These are phyloP conservation scores for Monosporascus sp. DNA, from an alignment of 2,329 filamentous ascomycete genomes.

Conservation along the genomic window DNA sequence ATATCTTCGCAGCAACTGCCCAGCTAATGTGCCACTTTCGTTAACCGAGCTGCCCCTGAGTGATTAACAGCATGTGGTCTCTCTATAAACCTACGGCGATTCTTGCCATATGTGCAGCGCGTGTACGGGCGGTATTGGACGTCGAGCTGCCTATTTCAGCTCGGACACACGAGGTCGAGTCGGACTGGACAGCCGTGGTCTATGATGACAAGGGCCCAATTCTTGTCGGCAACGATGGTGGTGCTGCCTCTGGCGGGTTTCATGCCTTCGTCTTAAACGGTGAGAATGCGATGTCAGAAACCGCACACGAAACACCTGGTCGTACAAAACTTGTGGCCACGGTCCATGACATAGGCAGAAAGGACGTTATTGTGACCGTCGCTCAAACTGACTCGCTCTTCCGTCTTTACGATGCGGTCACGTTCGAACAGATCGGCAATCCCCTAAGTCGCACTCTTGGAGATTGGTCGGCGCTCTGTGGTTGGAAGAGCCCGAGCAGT, in stretches of 20 bases:
- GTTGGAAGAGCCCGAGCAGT: constrained; percentile 34
- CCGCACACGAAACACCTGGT: constrained; percentile 29
- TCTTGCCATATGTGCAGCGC: neutral
- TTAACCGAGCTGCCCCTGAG: neutral
- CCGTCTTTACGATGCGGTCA: constrained; percentile 32
- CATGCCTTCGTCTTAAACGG: constrained; percentile 31
- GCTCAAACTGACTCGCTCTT: constrained; percentile 38
- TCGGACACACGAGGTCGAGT: constrained; percentile 31
- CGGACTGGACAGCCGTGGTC: constrained; percentile 36
- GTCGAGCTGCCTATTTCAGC: constrained; percentile 19
- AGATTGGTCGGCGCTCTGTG: constrained; percentile 43
- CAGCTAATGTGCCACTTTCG: no score
- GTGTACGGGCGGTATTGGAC: constrained; percentile 3
- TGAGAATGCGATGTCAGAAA: constrained; percentile 25
- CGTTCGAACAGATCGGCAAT: constrained; percentile 24
- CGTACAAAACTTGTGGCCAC: constrained; percentile 41
- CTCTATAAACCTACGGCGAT: neutral
- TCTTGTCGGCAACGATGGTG: constrained; percentile 42
- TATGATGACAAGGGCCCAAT: constrained; percentile 31
- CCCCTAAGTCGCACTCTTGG: constrained; percentile 32
- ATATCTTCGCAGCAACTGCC: no score
- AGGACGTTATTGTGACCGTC: constrained; percentile 36
- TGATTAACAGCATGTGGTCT: neutral
- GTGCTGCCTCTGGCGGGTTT: constrained; percentile 37
- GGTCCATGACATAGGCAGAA: constrained; percentile 30